Evolutionary conservation across 139 green algal species (phyloP), one percentile per base, ranked within the genome.

Genomic region (Coelastrella sp.): DNA sequence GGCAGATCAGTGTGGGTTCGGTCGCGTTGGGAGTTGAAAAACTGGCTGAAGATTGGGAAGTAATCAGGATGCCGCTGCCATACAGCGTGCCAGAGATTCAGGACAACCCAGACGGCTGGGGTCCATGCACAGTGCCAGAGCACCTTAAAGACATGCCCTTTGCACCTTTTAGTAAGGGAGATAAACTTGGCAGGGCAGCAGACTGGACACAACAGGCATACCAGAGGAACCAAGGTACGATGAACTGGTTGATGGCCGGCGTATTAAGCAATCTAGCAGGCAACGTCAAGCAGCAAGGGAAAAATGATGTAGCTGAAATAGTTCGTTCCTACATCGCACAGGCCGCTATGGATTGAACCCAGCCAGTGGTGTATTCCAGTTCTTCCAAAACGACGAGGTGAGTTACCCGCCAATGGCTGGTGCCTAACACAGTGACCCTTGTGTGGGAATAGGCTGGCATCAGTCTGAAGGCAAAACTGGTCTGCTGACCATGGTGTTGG

Each of bases 111-210:
- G 95, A 98, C 32, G 96, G 94, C 63, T 85, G 79, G 79, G 79
- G 79, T 62, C 79, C 79, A 41, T 53, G 27, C 45, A 32, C 32
- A 43, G 86, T 98, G 2, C 97, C 97, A 23, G 88, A 93, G 45
- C 92, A 98, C 72, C 93, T 99, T 7, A 93, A 96, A 40, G 95
- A 97, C 67, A 88, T 99, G 17, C 98, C 98, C 0, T 99, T 98
- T 85, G 95, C 97, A 43, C 96, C 97, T 0, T 99, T 96, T 79
- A 88, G 81, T 48, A 99, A 99, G 53, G 90, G 89, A 35, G 97
- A 99, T 67, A 96, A 96, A 40, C 81, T 99, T 9, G 97, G 97
- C 5, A 89, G 87, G 37, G 94, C 91, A 75, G 82, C 90, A 34
- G 75, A 82, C 51, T 97, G 92, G 92, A 95, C 89, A 0, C 84